phyloP scores from a whole-genome alignment of 2,329 filamentous ascomycete species.

The Colletotrichum shisoi region DNA sequence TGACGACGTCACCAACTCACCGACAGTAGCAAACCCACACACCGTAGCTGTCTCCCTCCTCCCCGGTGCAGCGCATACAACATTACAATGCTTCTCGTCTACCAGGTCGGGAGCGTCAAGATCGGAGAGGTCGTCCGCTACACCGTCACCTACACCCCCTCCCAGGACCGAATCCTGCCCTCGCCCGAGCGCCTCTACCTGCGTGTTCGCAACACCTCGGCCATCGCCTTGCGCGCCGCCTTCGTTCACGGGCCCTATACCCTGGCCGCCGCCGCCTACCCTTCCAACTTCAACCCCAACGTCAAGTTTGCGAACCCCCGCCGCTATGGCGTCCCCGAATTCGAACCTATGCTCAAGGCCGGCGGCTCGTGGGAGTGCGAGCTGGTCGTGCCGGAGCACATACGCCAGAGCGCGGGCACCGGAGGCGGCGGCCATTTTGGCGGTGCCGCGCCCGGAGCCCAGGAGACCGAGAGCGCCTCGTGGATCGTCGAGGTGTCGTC shows the following conservation, averaged over 20 bases:
- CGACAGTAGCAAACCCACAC: slow-evolving; percentile 23
- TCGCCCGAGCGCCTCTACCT: slow-evolving; percentile 82
- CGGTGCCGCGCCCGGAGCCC: slow-evolving; percentile 49
- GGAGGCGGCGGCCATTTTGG: slow-evolving; percentile 58
- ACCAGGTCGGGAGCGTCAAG: slow-evolving; percentile 90
- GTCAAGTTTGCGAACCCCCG: slow-evolving; percentile 74
- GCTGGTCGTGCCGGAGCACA: slow-evolving; percentile 79
- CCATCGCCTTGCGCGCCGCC: slow-evolving; percentile 88
- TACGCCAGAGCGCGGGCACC: slow-evolving; percentile 69
- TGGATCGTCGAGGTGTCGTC: slow-evolving; percentile 94
- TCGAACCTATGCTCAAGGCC: slow-evolving; percentile 95
- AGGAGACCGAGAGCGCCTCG: slow-evolving; percentile 67
- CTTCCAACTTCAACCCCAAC: slow-evolving; percentile 83
- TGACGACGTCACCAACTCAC: slow-evolving; percentile 29
- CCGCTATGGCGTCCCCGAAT: slow-evolving; percentile 81
- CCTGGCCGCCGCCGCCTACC: slow-evolving; percentile 85
- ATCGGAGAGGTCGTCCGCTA: slow-evolving; percentile 93
- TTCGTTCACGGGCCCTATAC: slow-evolving; percentile 97
- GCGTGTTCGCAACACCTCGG: slow-evolving; percentile 89
- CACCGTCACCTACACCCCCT: slow-evolving; percentile 90
- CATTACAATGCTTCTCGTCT: slow-evolving; percentile 80
- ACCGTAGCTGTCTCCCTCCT: not conserved
- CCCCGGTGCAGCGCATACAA: slow-evolving; percentile 8
- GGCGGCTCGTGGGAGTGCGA: slow-evolving; percentile 85
- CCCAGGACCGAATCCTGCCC: slow-evolving; percentile 86